phyloP scores from a whole-genome alignment of 768 basidiomycete genomes.

The Antrodiella citrinella region DNA sequence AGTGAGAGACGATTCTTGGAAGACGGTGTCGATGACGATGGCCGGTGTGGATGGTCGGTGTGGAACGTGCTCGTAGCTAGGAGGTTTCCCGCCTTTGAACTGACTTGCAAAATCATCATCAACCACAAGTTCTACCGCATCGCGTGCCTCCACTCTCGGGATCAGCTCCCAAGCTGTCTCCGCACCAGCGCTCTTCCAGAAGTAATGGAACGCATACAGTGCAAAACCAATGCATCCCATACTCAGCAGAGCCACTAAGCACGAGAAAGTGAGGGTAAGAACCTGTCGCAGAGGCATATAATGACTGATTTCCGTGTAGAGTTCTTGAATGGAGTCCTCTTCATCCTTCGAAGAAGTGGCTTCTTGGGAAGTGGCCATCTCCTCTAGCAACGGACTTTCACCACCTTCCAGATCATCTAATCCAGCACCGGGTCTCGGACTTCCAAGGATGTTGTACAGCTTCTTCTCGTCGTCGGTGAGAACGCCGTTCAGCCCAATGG shows the following conservation, averaged over 20 bases:
- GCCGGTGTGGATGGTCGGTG: not conserved
- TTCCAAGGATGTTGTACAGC: conserved; percentile 17
- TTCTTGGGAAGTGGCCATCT: not conserved
- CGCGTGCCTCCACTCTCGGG: conserved; percentile 15
- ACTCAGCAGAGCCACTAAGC: conserved; percentile 13
- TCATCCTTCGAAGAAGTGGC: not conserved
- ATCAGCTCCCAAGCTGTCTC: conserved; percentile 15
- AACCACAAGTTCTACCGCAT: not conserved
- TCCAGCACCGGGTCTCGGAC: conserved; percentile 6
- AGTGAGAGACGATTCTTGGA: not conserved
- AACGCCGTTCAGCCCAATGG: conserved; percentile 14
- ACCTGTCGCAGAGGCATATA: conserved; percentile 5
- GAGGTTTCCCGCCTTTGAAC: not conserved
- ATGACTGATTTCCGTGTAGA: not conserved
- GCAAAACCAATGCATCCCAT: conserved; percentile 17
- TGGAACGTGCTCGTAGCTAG: no score
- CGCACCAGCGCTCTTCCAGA: conserved; percentile 9
- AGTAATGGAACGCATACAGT: conserved; percentile 14
- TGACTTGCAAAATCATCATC: not conserved
- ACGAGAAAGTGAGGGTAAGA: conserved; percentile 15
- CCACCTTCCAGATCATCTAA: conserved; percentile 15
- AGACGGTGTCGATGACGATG: not conserved
- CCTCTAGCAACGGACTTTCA: not conserved
- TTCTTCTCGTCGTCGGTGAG: conserved; percentile 20
- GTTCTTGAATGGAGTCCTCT: conserved; percentile 1